These are phyloP conservation scores for Fusarium floridanum DNA, from an alignment of 2,329 filamentous ascomycete genomes.

Conservation along the genomic window DNA sequence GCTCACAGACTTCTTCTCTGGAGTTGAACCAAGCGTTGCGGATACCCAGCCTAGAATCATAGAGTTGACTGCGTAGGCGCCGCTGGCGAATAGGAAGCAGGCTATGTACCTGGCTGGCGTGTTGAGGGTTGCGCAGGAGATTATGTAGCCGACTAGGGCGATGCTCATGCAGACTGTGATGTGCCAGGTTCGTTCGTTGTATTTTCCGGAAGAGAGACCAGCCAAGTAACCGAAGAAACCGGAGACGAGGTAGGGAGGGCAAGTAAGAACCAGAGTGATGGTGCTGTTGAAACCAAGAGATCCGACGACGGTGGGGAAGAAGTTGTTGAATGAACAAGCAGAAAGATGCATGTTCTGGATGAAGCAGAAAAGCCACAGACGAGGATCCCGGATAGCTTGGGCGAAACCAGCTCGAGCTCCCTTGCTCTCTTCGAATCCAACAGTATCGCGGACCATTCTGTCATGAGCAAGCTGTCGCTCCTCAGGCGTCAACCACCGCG, in stretches of 20 bases:
- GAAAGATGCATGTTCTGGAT: conserved; percentile 48
- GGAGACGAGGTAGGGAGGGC: conserved; percentile 59
- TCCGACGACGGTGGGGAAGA: conserved; percentile 56
- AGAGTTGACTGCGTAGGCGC: conserved; percentile 56
- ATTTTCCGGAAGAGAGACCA: conserved; percentile 58
- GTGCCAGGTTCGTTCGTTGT: conserved; percentile 56
- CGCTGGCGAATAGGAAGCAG: conserved; percentile 53
- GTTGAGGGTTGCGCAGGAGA: conserved; percentile 49
- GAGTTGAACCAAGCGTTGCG: conserved; percentile 56
- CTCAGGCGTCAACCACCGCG: conserved; percentile 51
- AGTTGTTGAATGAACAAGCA: conserved; percentile 45
- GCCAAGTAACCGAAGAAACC: conserved; percentile 57
- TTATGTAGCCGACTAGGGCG: conserved; percentile 56
- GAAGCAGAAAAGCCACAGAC: conserved; percentile 46
- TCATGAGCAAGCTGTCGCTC: conserved; percentile 58
- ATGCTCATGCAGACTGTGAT: conserved; percentile 52
- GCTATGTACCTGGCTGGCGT: conserved; percentile 49
- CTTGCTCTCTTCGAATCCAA: conserved; percentile 51
- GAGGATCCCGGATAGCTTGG: conserved; percentile 45
- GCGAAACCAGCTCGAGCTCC: conserved; percentile 51
- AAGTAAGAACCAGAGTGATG: conserved; percentile 63
- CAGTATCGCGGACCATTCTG: conserved; percentile 52
- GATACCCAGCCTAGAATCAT: conserved; percentile 59
- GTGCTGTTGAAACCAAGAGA: conserved; percentile 60
- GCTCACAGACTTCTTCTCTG: conserved; percentile 59